Conservation (phyloP, 2,329 filamentous ascomycete genomes). For the Sporothrix brunneoviolacea region DNA sequence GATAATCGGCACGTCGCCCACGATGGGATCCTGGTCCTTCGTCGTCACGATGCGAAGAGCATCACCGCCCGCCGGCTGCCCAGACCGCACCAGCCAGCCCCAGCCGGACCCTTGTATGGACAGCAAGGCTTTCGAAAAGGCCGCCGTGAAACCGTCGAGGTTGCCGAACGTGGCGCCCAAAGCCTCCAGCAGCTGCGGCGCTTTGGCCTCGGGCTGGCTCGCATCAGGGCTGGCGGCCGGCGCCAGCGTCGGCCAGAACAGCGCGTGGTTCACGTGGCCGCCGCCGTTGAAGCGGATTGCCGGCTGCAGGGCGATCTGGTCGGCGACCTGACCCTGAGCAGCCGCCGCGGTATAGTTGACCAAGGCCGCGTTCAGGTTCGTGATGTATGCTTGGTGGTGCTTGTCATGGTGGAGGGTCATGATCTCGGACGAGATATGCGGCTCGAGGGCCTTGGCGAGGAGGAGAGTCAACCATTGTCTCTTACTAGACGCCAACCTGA, state of each 20-base stretch:
- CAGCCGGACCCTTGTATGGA: constrained; percentile 78
- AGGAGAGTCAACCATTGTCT: too few species aligned
- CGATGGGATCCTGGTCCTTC: constrained; percentile 76
- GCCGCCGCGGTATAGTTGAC: constrained; percentile 60
- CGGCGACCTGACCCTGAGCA: constrained; percentile 45
- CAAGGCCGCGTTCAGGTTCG: constrained; percentile 72
- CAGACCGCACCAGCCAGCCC: constrained; percentile 70
- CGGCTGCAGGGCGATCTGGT: constrained; percentile 55
- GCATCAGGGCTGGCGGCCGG: constrained; percentile 54
- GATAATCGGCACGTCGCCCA: constrained; percentile 58
- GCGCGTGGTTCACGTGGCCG: constrained; percentile 59
- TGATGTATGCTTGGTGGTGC: constrained; percentile 92
- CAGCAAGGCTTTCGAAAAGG: constrained; percentile 59
- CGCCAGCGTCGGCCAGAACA: constrained; percentile 65
- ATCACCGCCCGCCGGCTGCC: constrained; percentile 38
- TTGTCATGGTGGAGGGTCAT: constrained; percentile 94
- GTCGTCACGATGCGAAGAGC: constrained; percentile 66
- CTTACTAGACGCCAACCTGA: too few species aligned
- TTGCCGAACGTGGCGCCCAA: constrained; percentile 61
- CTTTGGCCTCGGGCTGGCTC: constrained; percentile 41
- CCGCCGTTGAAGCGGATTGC: constrained; percentile 62
- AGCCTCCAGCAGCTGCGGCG: constrained; percentile 42
- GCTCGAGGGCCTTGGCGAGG: constrained; percentile 47
- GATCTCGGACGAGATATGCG: constrained; percentile 72
- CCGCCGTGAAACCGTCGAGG: constrained; percentile 59